Evolutionary conservation across 2,329 filamentous ascomycete species (phyloP).

Genomic region (Lachnellula arida): DNA sequence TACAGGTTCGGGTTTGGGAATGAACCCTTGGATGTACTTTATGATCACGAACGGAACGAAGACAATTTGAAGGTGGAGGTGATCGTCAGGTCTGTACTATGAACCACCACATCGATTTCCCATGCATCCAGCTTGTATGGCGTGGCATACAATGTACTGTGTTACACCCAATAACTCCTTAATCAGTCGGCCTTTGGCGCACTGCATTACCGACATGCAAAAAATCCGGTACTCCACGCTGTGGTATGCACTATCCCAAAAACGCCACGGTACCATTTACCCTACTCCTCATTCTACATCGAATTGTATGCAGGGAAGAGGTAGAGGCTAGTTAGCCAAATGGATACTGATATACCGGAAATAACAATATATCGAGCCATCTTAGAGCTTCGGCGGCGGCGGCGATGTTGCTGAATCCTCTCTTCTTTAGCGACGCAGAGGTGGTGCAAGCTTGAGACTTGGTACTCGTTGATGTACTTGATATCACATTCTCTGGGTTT

Average conservation of each 20-base stretch:
- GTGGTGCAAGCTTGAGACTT: constrained; percentile 37
- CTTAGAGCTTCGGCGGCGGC: constrained; percentile 2
- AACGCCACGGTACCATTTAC: not conserved
- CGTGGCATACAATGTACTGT: not conserved
- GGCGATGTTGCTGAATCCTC: not conserved
- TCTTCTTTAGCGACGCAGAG: constrained; percentile 27
- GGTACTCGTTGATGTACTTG: constrained; percentile 51
- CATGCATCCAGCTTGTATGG: not conserved
- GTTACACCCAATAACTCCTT: constrained; percentile 7
- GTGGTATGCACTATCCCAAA: not conserved
- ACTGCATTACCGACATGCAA: constrained; percentile 23
- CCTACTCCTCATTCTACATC: constrained; percentile 1
- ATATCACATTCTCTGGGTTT: constrained; percentile 58
- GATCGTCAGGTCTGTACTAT: not conserved
- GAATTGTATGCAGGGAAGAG: not conserved
- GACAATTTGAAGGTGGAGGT: not conserved
- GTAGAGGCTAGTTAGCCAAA: constrained; percentile 15
- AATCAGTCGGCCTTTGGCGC: constrained; percentile 19
- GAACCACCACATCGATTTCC: not conserved
- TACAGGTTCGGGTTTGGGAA: not conserved
- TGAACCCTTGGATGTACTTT: not conserved
- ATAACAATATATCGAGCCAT: constrained; percentile 13
- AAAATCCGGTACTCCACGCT: not conserved
- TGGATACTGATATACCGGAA: constrained; percentile 8
- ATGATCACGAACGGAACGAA: not conserved